Conservation (phyloP, 2,329 filamentous ascomycete species). For the Myriosclerotinia scirpicola region DNA sequence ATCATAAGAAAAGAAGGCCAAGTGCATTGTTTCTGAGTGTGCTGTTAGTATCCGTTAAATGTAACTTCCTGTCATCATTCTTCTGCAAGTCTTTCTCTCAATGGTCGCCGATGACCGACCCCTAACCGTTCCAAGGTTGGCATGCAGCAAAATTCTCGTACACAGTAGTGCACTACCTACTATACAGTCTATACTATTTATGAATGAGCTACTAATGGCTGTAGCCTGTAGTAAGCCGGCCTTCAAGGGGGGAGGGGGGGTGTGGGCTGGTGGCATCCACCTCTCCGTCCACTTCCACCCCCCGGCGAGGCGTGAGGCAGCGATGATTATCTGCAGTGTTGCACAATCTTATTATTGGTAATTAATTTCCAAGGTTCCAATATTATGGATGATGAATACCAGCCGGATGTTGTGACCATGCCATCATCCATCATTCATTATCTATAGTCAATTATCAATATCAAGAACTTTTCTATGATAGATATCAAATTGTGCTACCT, state of each 20-base stretch:
- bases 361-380: too few relatives aligned
- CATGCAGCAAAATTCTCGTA: slow-evolving; percentile 10
- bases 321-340: slow-evolving; percentile 9
- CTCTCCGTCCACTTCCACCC: not conserved
- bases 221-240: slow-evolving; percentile 13
- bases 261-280: not conserved
- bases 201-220: slow-evolving; percentile 1
- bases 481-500: not conserved
- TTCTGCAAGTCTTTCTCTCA: not conserved
- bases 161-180: not conserved
- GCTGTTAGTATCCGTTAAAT: not conserved
- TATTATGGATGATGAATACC: not conserved
- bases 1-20: slow-evolving; percentile 12
- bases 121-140: slow-evolving; percentile 6
- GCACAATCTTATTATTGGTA: not conserved
- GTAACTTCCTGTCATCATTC: not conserved
- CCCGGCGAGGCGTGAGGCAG: slow-evolving; percentile 14
- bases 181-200: not conserved
- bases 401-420: slow-evolving; percentile 1
- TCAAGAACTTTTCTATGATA: too few relatives aligned
- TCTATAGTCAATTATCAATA: too few relatives aligned
- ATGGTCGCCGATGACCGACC: slow-evolving; percentile 19
- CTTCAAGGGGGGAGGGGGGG: not conserved
- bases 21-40: not conserved
- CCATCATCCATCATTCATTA: too few relatives aligned